Percentiles rank a stretch among this genome's conserved stretches.
Evolutionary conservation across 495 filamentous ascomycete species (phyloP).

Genomic region (Penicillium maclennaniae): DNA sequence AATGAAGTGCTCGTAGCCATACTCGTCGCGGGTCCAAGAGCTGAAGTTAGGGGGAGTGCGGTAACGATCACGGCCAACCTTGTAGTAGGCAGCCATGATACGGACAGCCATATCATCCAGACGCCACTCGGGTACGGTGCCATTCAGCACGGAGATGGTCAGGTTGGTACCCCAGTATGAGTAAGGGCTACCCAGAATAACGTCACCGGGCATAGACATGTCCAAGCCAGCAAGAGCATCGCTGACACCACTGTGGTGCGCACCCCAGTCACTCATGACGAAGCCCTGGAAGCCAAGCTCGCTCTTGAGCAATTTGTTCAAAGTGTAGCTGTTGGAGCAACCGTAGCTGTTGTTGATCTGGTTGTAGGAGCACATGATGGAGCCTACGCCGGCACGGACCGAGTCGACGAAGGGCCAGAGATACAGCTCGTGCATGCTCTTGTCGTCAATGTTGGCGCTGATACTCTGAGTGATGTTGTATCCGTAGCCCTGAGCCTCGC

Average conservation of each 20-base stretch:
- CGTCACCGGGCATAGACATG: constrained; percentile 95
- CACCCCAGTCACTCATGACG: constrained; percentile 85
- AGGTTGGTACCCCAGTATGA: constrained; percentile 88
- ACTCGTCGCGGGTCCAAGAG: constrained; percentile 78
- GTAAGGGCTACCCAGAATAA: constrained; percentile 62
- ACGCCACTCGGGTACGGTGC: constrained; percentile 85
- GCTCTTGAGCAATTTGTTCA: constrained; percentile 82
- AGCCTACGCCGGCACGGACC: constrained; percentile 71
- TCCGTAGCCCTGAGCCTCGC: constrained; percentile 59
- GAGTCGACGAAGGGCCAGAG: constrained; percentile 83
- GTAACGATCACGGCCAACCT: constrained; percentile 67
- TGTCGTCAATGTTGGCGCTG: constrained; percentile 88
- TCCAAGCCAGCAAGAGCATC: constrained; percentile 81
- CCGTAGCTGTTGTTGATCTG: constrained; percentile 72
- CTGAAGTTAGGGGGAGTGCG: constrained; percentile 76
- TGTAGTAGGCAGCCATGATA: constrained; percentile 92
- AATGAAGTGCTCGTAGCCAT: constrained; percentile 61
- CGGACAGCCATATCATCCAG: constrained; percentile 89
- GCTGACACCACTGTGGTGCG: constrained; percentile 79
- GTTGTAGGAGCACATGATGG: constrained; percentile 93
- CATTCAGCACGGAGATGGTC: constrained; percentile 81
- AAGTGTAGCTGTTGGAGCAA: constrained; percentile 65
- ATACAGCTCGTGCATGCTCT: constrained; percentile 92
- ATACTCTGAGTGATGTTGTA: constrained; percentile 60
- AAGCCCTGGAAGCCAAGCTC: constrained; percentile 96